These are phyloP conservation scores for Sarcodon sp. DNA, from an alignment of 768 basidiomycete genomes.

Conservation along the genomic window DNA sequence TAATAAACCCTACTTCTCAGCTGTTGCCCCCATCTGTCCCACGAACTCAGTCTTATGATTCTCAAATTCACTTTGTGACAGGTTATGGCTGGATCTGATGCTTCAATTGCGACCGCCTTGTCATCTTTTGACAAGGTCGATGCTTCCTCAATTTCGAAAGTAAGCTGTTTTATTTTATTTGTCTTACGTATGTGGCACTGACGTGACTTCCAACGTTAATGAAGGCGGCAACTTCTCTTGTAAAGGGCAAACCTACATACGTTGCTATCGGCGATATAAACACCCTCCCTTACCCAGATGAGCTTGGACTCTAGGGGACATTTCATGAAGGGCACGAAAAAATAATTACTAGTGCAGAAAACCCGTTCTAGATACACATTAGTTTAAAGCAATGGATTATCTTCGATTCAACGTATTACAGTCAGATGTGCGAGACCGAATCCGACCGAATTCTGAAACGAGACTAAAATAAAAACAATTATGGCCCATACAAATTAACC, in stretches of 20 bases:
- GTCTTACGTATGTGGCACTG: too few species aligned
- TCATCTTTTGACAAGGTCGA: constrained; percentile 60
- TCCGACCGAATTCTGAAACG: too few species aligned
- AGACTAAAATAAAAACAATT: too few species aligned
- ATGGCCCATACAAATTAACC: too few species aligned
- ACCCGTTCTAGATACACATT: not conserved
- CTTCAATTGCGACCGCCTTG: constrained; percentile 50
- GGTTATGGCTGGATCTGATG: constrained; percentile 49
- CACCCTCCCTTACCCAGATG: constrained; percentile 72
- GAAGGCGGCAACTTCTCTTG: constrained; percentile 52
- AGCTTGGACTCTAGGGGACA: constrained; percentile 56
- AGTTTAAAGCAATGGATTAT: too few species aligned
- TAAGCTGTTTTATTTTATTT: constrained; percentile 17
- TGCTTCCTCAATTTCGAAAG: constrained; percentile 58
- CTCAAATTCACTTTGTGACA: constrained; percentile 13
- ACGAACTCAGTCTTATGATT: too few species aligned
- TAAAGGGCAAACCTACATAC: constrained; percentile 72
- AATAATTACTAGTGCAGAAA: not conserved
- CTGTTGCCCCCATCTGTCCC: too few species aligned
- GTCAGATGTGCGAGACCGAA: too few species aligned
- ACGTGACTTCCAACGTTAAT: not conserved
- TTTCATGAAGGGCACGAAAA: not conserved
- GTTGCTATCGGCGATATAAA: constrained; percentile 76
- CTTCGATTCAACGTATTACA: too few species aligned
- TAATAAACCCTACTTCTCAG: too few species aligned